phyloP scores from a whole-genome alignment of 78 protist species.

The Speleostelium caveatum region DNA sequence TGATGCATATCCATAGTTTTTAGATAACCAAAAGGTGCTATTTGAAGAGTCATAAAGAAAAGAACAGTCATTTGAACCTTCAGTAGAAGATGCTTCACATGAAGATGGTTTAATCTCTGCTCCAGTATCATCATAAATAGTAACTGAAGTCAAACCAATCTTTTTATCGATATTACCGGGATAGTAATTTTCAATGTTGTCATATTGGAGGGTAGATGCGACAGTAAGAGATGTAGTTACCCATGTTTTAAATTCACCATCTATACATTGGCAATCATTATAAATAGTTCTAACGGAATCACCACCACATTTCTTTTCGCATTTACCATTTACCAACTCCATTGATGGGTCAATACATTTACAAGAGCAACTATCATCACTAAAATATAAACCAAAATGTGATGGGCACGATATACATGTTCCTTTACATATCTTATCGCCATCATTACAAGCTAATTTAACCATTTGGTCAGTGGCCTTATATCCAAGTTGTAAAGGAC shows the following conservation, averaged over 20 bases:
- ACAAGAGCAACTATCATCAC: background rate
- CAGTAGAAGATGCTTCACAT: slow-evolving; percentile 6
- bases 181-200: slow-evolving; percentile 4
- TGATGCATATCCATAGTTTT: slow-evolving; percentile 3
- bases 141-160: slow-evolving; percentile 10
- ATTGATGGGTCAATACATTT: background rate
- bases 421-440: background rate
- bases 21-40: background rate
- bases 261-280: slow-evolving; percentile 5
- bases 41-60: background rate
- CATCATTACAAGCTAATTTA: background rate
- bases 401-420: background rate
- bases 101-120: background rate
- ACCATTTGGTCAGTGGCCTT: background rate
- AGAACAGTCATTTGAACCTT: background rate
- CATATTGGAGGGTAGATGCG: slow-evolving; percentile 5
- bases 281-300: background rate
- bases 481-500: slow-evolving; percentile 8
- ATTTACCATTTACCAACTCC: background rate
- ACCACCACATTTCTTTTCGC: background rate
- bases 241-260: slow-evolving; percentile 5
- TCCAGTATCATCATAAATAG: background rate
- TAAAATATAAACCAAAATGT: background rate
- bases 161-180: background rate
- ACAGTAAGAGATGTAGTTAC: background rate